Evolutionary conservation across 2,329 filamentous ascomycete species (phyloP), one percentile per base, ranked within the genome.

Genomic region (Penicillium sp.): DNA sequence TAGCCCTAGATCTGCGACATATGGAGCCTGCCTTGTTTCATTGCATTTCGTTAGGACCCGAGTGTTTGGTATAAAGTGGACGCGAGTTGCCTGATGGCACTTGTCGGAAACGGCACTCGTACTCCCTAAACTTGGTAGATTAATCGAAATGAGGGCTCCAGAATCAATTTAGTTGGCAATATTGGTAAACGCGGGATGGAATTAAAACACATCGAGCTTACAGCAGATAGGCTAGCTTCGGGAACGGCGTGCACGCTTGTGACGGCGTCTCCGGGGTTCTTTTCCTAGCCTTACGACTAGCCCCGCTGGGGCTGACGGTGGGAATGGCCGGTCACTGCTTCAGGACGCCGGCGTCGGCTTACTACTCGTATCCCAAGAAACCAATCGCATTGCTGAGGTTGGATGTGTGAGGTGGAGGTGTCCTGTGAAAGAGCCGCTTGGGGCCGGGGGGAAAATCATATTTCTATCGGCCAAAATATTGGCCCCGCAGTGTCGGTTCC

Each of bases 1-100:
- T 66, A 68, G 66, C 48, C 53, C 43, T 47, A 59, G 58, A 64
- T 65, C 56, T 55, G 52, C 47, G 34, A 57, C 14, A 36, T 38
- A 43, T 29, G 38, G 38, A 48, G 43, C 21, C 42, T n/a, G 27
- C 27, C 11, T 5, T 40, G 22, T 22, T 2, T 29, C 29, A n/a
- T 36, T 3, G 22, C 36, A 10, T 24, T 39, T 18, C 18, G 18
- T 18, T 32, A 13, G 32, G 27, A 43, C 22, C 49, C 40, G 27
- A 16, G 18, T 18, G 38, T 29, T 36, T 49, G 29, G 29, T 29
- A 34, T 49, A 53, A 43, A 32, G 45, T 49, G 22, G 11, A 27
- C 42, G 45, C 34, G 50, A 36, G 32, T 29, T 51, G 27, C 8
- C 16, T n/a, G 5, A 16, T 39, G 24, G 24, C 24, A 27, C 16